phyloP scores from a whole-genome alignment of 768 basidiomycete species.

The Piloderma croceum region DNA sequence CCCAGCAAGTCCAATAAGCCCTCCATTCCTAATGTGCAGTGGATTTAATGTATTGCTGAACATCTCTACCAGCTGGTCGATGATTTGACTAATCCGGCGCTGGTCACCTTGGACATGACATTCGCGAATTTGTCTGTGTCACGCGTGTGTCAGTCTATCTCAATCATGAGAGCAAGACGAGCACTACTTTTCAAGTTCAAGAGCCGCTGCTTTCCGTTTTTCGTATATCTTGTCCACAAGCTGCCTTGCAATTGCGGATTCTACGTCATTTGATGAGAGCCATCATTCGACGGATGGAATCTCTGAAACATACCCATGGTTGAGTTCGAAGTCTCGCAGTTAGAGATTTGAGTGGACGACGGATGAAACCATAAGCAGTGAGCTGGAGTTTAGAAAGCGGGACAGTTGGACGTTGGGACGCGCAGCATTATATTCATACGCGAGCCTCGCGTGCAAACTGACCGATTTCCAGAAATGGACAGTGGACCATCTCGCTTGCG shows the following conservation, averaged over 20 bases:
- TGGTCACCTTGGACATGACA: slow-evolving; percentile 78
- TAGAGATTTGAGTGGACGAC: too few species aligned
- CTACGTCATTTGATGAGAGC: too few species aligned
- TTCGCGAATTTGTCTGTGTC: slow-evolving; percentile 73
- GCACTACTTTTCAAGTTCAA: slow-evolving; percentile 88
- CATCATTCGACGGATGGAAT: too few species aligned
- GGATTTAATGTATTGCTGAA: slow-evolving; percentile 80
- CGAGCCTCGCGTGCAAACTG: too few species aligned
- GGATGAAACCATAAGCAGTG: too few species aligned
- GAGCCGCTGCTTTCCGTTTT: slow-evolving; percentile 91
- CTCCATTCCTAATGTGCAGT: slow-evolving; percentile 88
- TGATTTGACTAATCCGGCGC: slow-evolving; percentile 76
- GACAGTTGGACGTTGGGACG: too few species aligned
- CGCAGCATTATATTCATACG: too few species aligned
- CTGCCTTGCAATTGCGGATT: neutral
- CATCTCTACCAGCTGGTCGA: slow-evolving; percentile 93
- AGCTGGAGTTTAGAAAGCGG: too few species aligned
- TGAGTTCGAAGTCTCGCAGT: too few species aligned
- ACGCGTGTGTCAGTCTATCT: slow-evolving; percentile 1
- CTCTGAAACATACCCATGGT: too few species aligned
- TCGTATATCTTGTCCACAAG: slow-evolving; percentile 62
- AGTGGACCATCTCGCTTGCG: too few species aligned
- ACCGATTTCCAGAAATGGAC: too few species aligned
- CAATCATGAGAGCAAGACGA: slow-evolving; percentile 6
- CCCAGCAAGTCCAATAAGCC: slow-evolving; percentile 91